These are phyloP conservation scores for Penicillium egyptiacum DNA, from an alignment of 495 filamentous ascomycete genomes.

Conservation along the genomic window DNA sequence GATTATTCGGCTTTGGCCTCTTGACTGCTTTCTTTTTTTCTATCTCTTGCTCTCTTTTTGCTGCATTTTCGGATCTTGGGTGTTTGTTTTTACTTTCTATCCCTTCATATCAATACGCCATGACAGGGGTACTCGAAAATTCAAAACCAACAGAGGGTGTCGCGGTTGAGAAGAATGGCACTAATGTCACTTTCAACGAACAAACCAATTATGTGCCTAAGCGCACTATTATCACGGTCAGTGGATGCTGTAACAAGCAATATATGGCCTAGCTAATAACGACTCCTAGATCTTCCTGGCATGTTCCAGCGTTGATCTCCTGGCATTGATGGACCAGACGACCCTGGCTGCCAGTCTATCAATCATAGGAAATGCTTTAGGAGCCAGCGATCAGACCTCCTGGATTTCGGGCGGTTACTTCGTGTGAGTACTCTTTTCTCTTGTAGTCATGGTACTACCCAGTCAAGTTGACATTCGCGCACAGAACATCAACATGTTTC, in stretches of 20 bases:
- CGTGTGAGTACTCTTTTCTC: conserved; percentile 37
- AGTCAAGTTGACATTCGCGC: background rate
- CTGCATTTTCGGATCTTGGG: background rate
- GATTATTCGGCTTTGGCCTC: background rate
- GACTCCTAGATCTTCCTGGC: conserved; percentile 52
- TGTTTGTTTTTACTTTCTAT: background rate
- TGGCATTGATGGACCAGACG: conserved; percentile 57
- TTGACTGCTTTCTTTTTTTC: background rate
- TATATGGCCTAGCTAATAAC: conserved; percentile 2
- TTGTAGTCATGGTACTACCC: background rate
- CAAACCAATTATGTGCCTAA: conserved; percentile 57
- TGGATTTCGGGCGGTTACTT: conserved; percentile 59
- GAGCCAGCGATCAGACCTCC: conserved; percentile 47
- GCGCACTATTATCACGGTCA: conserved; percentile 51
- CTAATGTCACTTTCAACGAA: conserved; percentile 46
- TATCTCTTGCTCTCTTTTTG: background rate
- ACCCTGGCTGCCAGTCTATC: conserved; percentile 53
- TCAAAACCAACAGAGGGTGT: conserved; percentile 3
- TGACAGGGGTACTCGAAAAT: conserved; percentile 20
- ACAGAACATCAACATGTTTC: conserved; percentile 55
- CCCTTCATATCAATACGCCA: conserved; percentile 7
- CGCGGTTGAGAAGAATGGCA: conserved; percentile 16
- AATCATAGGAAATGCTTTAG: conserved; percentile 49
- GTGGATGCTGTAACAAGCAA: conserved; percentile 4
- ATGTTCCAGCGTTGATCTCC: conserved; percentile 54